Conservation (phyloP, 352 stramenopile genomes). For the Phytophthora hibernalis region DNA sequence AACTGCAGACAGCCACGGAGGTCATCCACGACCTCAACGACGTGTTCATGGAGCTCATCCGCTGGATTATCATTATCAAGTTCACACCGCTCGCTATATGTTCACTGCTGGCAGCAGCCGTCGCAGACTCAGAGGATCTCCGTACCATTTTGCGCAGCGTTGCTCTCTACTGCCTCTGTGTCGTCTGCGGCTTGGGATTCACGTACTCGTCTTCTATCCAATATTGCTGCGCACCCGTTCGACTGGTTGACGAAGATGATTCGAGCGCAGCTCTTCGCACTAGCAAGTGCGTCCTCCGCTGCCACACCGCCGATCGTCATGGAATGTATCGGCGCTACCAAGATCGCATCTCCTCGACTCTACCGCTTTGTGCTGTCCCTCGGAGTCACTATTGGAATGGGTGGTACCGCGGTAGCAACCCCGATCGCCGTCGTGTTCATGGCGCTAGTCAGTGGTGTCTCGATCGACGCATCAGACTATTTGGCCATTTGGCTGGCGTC, state of each 20-base stretch:
- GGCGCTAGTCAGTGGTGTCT: conserved; percentile 53
- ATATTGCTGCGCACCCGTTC: conserved; percentile 51
- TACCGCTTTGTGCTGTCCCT: conserved; percentile 71
- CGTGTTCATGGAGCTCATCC: conserved; percentile 57
- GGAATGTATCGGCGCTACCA: conserved; percentile 58
- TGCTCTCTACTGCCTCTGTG: conserved; percentile 55
- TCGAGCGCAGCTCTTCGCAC: conserved; percentile 69
- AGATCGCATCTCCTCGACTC: conserved; percentile 54
- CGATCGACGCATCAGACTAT: conserved; percentile 47
- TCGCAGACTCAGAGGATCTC: conserved; percentile 45
- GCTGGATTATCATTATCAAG: conserved; percentile 48
- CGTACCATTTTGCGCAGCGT: conserved; percentile 41
- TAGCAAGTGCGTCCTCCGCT: conserved; percentile 79
- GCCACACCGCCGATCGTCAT: conserved; percentile 74
- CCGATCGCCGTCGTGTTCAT: conserved; percentile 77
- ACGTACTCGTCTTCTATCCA: conserved; percentile 55
- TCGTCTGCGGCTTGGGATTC: conserved; percentile 47
- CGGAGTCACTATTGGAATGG: conserved; percentile 67
- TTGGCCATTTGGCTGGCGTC: conserved; percentile 62
- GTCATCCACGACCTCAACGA: conserved; percentile 53
- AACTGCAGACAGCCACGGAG: conserved; percentile 20
- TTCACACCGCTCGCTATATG: conserved; percentile 66
- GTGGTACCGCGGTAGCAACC: conserved; percentile 74
- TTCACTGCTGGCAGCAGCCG: conserved; percentile 65
- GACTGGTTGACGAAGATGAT: conserved; percentile 55